Evolutionary conservation across 176 grass and related monocot species (phyloP), one percentile per base, ranked within the genome.

Genomic region (Avena eriantha): DNA sequence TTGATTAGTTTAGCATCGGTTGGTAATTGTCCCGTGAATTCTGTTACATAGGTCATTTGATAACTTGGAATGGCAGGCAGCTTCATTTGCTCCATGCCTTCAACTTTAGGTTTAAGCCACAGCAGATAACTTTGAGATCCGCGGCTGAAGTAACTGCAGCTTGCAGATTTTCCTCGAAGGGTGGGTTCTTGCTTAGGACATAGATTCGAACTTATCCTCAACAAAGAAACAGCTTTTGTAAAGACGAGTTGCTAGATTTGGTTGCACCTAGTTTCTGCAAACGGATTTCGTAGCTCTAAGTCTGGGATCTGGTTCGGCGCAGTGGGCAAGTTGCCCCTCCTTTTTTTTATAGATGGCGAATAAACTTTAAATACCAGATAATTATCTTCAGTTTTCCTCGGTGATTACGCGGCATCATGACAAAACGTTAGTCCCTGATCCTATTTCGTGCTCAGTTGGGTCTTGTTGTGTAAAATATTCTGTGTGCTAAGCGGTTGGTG

Each of bases 231-330:
- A 0, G 1, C 53, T 63, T 71, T 24, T 53, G 31, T 76, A 50
- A 81, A 69, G 41, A 22, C 49, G 16, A 70, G 43, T 53, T 35
- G 69, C 39, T 88, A 23, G 69, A 88, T 76, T 77, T 77, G 2
- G 41, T 48, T 59, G 85, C 57, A 60, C 81, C 68, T 69, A n/a
- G 85, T 53, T 84, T 91, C 53, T 85, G 82, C 82, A 69, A 70
- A 81, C 0, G 60, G 86, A 54, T 85, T 84, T 80, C 6, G 39
- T 76, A 55, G 73, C 59, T 83, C 31, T 72, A 61, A 49, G 68
- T 77, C 41, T 60, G 58, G 78, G 49, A 76, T 78, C 60, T 36
- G 47, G 72, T 71, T 53, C 4, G 69, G n/a, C 77, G 17, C n/a
- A 22, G 82, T 55, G 69, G 76, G 36, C 61, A 24, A 81, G 69